Percentiles rank a stretch among this genome's conserved stretches.
phyloP scores from a whole-genome alignment of 352 stramenopile species.

The Thraustochytrium sp. region DNA sequence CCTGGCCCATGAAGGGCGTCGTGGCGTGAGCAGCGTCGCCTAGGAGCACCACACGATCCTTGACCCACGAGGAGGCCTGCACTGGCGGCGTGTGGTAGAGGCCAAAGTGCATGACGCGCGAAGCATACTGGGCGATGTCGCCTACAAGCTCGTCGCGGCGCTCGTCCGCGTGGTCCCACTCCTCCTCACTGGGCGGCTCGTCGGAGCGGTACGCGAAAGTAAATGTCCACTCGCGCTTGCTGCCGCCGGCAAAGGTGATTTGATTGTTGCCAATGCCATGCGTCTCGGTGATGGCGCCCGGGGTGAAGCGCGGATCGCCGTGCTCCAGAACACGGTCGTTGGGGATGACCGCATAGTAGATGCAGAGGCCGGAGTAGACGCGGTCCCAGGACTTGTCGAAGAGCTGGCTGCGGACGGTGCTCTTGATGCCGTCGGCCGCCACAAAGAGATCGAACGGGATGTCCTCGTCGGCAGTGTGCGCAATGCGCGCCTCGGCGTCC shows the following conservation, averaged over 20 bases:
- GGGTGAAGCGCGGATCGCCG: neutral
- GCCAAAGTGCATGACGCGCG: neutral
- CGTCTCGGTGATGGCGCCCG: neutral
- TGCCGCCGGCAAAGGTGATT: slow-evolving; percentile 12
- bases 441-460: slow-evolving; percentile 65
- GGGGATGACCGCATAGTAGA: slow-evolving; percentile 11
- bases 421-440: slow-evolving; percentile 65
- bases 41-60: slow-evolving; percentile 52
- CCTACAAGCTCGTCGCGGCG: neutral
- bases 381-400: slow-evolving; percentile 14
- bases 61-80: neutral
- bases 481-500: slow-evolving; percentile 29
- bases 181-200: neutral
- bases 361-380: neutral
- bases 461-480: slow-evolving; percentile 44
- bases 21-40: slow-evolving; percentile 68
- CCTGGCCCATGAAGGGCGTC: slow-evolving; percentile 71
- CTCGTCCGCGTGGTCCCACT: neutral
- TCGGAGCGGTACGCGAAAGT: neutral
- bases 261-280: neutral
- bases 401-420: neutral
- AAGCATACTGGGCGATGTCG: neutral
- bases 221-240: slow-evolving; percentile 8
- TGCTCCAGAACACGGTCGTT: neutral
- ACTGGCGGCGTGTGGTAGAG: slow-evolving; percentile 10